Percentiles rank a stretch among this genome's conserved stretches.
Evolutionary conservation across 305 asterid genomes (phyloP).

Genomic region (Withania somnifera): DNA sequence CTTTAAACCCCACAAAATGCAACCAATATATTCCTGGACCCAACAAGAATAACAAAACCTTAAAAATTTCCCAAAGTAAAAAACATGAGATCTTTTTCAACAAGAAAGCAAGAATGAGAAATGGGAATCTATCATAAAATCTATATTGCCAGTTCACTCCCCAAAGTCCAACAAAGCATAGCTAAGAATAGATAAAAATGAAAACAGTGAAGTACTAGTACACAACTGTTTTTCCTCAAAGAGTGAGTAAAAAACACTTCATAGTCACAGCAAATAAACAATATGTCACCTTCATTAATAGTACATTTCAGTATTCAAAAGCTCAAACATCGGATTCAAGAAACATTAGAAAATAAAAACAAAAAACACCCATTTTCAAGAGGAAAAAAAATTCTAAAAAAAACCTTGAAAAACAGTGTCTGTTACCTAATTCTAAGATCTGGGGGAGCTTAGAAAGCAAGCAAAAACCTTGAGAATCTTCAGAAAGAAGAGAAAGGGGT

Average conservation of each 20-base stretch:
- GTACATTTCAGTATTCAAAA: constrained; percentile 5
- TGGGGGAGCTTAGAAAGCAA: constrained; percentile 54
- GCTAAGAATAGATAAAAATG: constrained; percentile 13
- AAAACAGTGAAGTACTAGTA: constrained; percentile 6
- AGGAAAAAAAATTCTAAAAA: neutral
- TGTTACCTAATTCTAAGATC: constrained; percentile 64
- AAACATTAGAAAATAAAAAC: neutral
- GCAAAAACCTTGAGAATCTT: constrained; percentile 25
- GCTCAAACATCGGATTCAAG: constrained; percentile 11
- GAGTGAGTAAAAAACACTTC: neutral
- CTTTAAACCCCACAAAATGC: constrained; percentile 22
- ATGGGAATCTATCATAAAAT: neutral
- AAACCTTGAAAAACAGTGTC: neutral
- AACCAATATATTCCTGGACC: constrained; percentile 9
- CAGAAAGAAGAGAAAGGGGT: constrained; percentile 28
- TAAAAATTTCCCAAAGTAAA: constrained; percentile 20
- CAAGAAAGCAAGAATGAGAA: constrained; percentile 8
- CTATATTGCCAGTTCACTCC: too few species aligned
- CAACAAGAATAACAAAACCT: constrained; percentile 13
- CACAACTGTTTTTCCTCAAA: neutral
- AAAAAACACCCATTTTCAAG: neutral
- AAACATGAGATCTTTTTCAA: constrained; percentile 19
- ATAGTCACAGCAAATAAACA: constrained; percentile 9
- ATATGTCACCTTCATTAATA: constrained; percentile 18
- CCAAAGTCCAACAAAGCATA: constrained; percentile 17